Evolutionary conservation across 1,284 basidiomycete genomes (phyloP), one percentile per base, ranked within the genome.

Genomic region (Trichosporon sp.): DNA sequence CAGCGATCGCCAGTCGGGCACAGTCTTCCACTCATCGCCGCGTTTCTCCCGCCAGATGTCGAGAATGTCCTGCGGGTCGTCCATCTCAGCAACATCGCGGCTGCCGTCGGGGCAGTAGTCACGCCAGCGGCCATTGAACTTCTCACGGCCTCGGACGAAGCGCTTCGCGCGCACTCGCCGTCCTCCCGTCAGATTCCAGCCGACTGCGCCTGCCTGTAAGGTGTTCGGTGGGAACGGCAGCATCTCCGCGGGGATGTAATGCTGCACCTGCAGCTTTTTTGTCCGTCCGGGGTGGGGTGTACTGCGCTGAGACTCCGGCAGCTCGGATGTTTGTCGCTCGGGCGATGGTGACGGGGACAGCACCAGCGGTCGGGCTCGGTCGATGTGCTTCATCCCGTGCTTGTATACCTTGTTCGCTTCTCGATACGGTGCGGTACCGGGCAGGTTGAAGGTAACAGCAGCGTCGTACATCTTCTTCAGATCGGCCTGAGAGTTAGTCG

Each of bases 171-270:
- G 78, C 8, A 80, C 73, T 15, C 75, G 68, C 42, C 75, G 76
- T 2, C 82, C 82, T 3, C 82, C 82, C 3, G 77, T 82, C n/a
- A 79, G 58, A 62, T 81, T 80, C 79, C 79, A 83, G 3, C 78
- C 82, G 1, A 83, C 77, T 0, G 80, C 78, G 4, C 70, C 66
- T 1, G 80, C 80, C 5, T 73, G 67, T 1, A 76, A 67, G 1
- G 79, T 77, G 66, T 80, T 80, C 1, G 81, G 77, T 0, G 82
- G 81, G 68, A 75, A 81, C 21, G 70, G 65, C 7, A 83, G 75
- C 81, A 83, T 82, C 31, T 76, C 74, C 35, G 77, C 75, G n/a
- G 81, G 82, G 21, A 83, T 81, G 21, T 73, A 67, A 6, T 60
- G 27, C 29, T 60, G 56, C 15, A 60, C 56, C 2, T 29, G 27